These are phyloP conservation scores for Glycyrrhiza uralensis DNA, from an alignment of 306 rosid species.

Conservation along the genomic window DNA sequence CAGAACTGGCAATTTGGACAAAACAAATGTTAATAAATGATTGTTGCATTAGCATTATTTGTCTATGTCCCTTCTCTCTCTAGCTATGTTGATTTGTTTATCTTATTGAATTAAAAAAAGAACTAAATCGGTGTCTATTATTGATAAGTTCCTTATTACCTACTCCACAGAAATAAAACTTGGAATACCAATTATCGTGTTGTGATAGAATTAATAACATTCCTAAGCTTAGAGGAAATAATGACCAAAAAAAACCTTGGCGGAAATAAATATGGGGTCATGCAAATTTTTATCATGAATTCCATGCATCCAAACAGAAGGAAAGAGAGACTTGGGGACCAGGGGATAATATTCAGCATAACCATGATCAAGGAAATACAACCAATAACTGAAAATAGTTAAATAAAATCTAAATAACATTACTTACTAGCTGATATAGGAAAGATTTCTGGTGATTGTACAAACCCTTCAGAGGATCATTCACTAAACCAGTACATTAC, in stretches of 20 bases:
- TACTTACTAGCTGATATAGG: background rate
- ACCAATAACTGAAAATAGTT: background rate
- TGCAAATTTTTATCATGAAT: background rate
- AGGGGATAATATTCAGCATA: background rate
- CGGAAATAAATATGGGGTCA: background rate
- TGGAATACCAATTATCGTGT: background rate
- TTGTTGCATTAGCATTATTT: background rate
- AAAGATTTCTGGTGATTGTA: background rate
- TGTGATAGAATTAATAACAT: background rate
- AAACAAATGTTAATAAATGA: background rate
- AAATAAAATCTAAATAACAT: background rate
- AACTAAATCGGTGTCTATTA: background rate
- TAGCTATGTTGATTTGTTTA: background rate
- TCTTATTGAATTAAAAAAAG: background rate
- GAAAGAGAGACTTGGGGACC: background rate
- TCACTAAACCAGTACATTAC: slow-evolving; percentile 10
- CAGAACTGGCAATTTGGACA: background rate
- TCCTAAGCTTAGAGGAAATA: background rate
- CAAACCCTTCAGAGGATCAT: background rate
- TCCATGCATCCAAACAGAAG: background rate
- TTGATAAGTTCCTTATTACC: background rate
- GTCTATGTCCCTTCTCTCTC: background rate
- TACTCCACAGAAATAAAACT: background rate
- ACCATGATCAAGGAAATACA: slow-evolving; percentile 1
- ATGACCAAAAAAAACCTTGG: no score